Conservation (phyloP, 2,329 filamentous ascomycete genomes). For the Blumeria hordei region DNA sequence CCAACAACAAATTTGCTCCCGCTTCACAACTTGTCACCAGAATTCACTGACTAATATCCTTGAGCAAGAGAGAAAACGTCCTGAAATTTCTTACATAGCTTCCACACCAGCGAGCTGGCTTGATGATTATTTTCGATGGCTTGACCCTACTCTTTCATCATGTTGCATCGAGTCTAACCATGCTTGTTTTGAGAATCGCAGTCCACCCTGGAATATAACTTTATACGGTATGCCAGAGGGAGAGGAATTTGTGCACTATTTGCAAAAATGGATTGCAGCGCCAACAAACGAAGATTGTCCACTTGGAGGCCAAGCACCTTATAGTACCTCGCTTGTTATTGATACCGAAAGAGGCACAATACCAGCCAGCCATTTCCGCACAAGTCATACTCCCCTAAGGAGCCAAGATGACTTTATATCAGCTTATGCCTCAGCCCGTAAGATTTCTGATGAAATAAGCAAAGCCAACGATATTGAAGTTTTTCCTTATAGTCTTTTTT, state of each 20-base stretch:
- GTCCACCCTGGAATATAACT: conserved; percentile 72
- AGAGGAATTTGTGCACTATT: conserved; percentile 70
- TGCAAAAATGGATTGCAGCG: conserved; percentile 57
- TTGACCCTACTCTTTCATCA: conserved; percentile 62
- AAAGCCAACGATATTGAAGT: conserved; percentile 51
- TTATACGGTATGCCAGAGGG: conserved; percentile 81
- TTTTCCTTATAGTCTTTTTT: conserved; percentile 93
- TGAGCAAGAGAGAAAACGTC: conserved; percentile 80
- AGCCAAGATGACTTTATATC: conserved; percentile 84
- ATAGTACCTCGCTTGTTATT: conserved; percentile 62
- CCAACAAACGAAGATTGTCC: conserved; percentile 70
- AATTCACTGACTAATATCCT: conserved; percentile 72
- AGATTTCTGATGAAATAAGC: conserved; percentile 58
- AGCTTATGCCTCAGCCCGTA: conserved; percentile 69
- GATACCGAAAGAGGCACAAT: conserved; percentile 42
- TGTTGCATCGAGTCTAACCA: conserved; percentile 21
- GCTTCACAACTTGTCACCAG: conserved; percentile 70
- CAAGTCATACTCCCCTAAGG: conserved; percentile 63
- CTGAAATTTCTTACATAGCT: conserved; percentile 68
- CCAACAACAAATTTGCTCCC: conserved; percentile 72
- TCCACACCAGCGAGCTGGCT: conserved; percentile 86
- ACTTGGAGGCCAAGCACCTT: conserved; percentile 68
- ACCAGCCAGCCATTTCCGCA: conserved; percentile 74
- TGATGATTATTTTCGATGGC: conserved; percentile 87
- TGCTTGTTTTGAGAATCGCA: conserved; percentile 55